Evolutionary conservation across 2,329 filamentous ascomycete genomes (phyloP).

Genomic region (Microsporum canis): DNA sequence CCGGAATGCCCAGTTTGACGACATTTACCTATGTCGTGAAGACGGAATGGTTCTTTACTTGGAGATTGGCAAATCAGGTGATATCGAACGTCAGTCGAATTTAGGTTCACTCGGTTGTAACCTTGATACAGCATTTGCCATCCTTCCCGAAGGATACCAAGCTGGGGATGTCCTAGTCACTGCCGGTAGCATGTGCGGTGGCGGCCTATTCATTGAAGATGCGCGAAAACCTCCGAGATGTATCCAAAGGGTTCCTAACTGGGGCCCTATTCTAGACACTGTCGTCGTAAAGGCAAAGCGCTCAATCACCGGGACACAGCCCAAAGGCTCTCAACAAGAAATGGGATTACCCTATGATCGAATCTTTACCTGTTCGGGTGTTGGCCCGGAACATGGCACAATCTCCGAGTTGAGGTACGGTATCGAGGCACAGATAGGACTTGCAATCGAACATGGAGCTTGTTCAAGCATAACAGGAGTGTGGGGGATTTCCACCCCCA

Average conservation of each 20-base stretch:
- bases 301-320: constrained; percentile 7
- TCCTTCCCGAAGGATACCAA: constrained; percentile 48
- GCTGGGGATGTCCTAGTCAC: constrained; percentile 68
- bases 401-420: constrained; percentile 60
- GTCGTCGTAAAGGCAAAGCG: constrained; percentile 22
- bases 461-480: constrained; percentile 31
- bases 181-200: constrained; percentile 66
- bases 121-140: constrained; percentile 72
- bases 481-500: constrained; percentile 33
- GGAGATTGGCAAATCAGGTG: constrained; percentile 48
- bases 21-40: constrained; percentile 76
- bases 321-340: neutral
- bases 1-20: constrained; percentile 56
- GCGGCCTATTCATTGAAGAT: constrained; percentile 61
- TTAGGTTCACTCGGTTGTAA: constrained; percentile 60
- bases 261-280: constrained; percentile 43
- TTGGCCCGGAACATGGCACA: constrained; percentile 46
- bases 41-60: constrained; percentile 70
- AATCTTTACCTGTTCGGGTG: constrained; percentile 57
- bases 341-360: constrained; percentile 38
- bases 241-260: constrained; percentile 53
- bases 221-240: constrained; percentile 44
- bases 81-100: constrained; percentile 46
- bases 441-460: constrained; percentile 31
- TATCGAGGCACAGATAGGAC: constrained; percentile 54